These are phyloP conservation scores for Lepraria neglecta DNA, from an alignment of 495 filamentous ascomycete species.

Conservation along the genomic window DNA sequence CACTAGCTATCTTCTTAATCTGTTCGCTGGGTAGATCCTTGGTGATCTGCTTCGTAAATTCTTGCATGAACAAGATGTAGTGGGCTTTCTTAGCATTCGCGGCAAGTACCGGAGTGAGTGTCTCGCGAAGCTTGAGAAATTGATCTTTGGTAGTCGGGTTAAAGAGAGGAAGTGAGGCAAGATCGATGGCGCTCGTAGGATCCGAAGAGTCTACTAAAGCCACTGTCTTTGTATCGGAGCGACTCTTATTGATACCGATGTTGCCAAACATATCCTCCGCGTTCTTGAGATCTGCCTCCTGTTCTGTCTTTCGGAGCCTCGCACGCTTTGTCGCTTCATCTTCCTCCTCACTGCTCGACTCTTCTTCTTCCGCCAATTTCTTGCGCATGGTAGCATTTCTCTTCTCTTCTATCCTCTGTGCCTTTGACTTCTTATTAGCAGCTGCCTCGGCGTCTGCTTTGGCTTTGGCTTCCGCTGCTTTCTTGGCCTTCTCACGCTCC, in stretches of 20 bases:
- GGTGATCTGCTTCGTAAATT: constrained; percentile 78
- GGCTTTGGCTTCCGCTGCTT: constrained; percentile 76
- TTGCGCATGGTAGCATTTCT: constrained; percentile 40
- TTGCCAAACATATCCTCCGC: constrained; percentile 85
- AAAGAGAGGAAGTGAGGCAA: constrained; percentile 74
- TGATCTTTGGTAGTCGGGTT: constrained; percentile 80
- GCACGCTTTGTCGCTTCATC: constrained; percentile 65
- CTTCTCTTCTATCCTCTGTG: constrained; percentile 81
- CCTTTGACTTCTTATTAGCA: constrained; percentile 84
- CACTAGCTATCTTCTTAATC: constrained; percentile 89
- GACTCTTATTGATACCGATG: constrained; percentile 63
- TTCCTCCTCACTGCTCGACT: constrained; percentile 57
- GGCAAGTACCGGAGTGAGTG: constrained; percentile 66
- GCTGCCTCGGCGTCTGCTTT: constrained; percentile 88
- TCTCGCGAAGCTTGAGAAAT: constrained; percentile 68
- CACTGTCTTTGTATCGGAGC: constrained; percentile 59
- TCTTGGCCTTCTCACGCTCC: constrained; percentile 89
- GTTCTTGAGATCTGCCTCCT: constrained; percentile 84
- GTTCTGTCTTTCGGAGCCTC: constrained; percentile 67
- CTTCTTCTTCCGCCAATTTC: constrained; percentile 48
- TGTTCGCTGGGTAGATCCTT: constrained; percentile 85
- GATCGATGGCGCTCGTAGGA: constrained; percentile 71
- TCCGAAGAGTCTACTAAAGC: constrained; percentile 60
- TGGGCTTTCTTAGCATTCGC: constrained; percentile 79
- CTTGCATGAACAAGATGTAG: constrained; percentile 81